Base-by-base conservation (phyloP, 2,329 filamentous ascomycete genomes). In the Fusarium sp. region DNA sequence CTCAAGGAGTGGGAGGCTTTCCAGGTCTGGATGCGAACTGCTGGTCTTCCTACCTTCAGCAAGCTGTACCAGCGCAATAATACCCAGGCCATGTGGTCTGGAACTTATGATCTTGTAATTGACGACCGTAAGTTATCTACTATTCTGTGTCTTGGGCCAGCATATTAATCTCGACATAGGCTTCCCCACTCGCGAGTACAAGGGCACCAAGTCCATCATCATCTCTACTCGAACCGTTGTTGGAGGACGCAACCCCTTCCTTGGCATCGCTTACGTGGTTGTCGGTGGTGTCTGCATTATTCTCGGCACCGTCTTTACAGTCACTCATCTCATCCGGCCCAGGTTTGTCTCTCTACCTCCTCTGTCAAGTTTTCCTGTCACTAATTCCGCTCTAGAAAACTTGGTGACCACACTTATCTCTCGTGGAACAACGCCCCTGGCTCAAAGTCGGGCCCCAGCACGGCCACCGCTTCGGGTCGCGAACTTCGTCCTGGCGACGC, bases 1-100 rank as follows among this genome's bases (percentile, higher is more conserved):
- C 79, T 98, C 19, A 85, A 90, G 66, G 81, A 88, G 1, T 90
- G 93, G 81, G 92, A 97, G 78, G 89, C 89, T 43, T 97, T 99
- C 79, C 94, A 97, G 81, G 94, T 98, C 22, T 99, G 96, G 96
- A 99, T 99, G 96, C 90, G 96, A 73, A 97, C 96, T 3, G 96
- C 96, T 24, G 96, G 95, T 59, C 82, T 98, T 73, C 96, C 96
- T 1, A 91, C 91, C 7, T 99, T 99, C 78, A 97, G 92, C 86
- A 99, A 99, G 82, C 84, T 99, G 46, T 93, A 93, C 45, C 87
- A 91, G 78, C 87, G 94, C 62, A 97, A 97, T 75, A 91, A 97
- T 76, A 83, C 83, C 1, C 81, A 85, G 3, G 77, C 82, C 1
- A 91, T 99, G 91, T 74, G 77, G 33, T 76, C 82, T 17, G 96